phyloP scores from a whole-genome alignment of 257 asterid species.

The Lithospermum erythrorhizon region DNA sequence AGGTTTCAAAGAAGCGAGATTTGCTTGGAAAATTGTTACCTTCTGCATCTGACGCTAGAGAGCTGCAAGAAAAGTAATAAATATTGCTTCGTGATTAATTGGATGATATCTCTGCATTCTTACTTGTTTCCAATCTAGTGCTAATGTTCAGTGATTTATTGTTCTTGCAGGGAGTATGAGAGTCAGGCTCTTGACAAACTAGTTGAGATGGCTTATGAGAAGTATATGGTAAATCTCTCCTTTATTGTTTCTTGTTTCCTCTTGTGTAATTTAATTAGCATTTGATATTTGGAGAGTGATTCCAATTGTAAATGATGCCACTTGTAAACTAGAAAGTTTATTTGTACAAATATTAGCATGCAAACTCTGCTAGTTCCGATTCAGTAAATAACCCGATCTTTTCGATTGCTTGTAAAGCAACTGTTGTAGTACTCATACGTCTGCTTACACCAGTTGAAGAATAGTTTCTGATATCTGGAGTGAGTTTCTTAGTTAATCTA shows the following conservation, averaged over 20 bases:
- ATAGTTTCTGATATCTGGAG: neutral
- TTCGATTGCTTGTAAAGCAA: neutral
- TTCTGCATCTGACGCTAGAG: conserved; percentile 49
- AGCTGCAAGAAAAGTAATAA: conserved; percentile 55
- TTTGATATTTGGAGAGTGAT: neutral
- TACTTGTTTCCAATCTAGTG: conserved; percentile 8
- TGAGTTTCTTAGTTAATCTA: neutral
- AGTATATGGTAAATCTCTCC: conserved; percentile 62
- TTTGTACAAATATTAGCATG: conserved; percentile 1
- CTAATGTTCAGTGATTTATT: conserved; percentile 17
- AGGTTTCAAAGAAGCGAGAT: conserved; percentile 59
- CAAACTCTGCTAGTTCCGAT: neutral
- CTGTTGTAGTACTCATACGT: neutral
- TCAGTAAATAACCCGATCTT: neutral
- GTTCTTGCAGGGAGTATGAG: conserved; percentile 59
- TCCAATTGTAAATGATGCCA: neutral
- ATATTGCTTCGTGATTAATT: conserved; percentile 11
- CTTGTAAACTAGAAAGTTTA: neutral
- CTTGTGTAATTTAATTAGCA: neutral
- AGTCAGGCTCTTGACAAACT: conserved; percentile 65
- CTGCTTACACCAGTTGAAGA: neutral
- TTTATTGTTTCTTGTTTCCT: conserved; percentile 13
- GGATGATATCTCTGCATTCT: conserved; percentile 3
- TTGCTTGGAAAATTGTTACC: conserved; percentile 42
- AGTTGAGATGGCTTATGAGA: conserved; percentile 67